Base-by-base conservation (phyloP, 306 rosid genomes). In the Vigna unguiculata region DNA sequence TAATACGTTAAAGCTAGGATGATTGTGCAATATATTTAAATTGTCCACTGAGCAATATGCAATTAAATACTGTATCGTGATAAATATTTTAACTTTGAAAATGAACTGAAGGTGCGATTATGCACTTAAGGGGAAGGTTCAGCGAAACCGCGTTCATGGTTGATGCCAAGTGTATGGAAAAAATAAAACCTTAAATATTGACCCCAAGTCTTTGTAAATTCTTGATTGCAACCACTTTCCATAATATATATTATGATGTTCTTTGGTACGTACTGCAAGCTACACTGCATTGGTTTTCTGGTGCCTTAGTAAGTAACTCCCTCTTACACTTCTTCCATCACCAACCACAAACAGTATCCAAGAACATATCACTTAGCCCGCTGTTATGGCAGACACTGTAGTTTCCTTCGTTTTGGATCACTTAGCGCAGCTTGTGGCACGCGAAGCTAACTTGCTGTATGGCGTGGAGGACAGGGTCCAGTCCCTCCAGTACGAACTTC, bases 361-460 rank as follows among this genome's bases (percentile, higher is more conserved):
- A 58, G 5, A 40, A n/a, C 51, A 17, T 0, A 21, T 13, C 20
- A 9, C 22, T 2, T 49, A 69, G 6, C 25, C 5, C 22, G 28
- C 1, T 41, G 28, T 7, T 30, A 78, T 79, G 83, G 83, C 72
- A 0, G 83, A 71, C 1, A 63, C 49, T 0, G 68, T 61, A 43
- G 41, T 79, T 38, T 3, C 74, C 48, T 80, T 80, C 12, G 45
- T 72, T 20, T 8, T 80, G 34, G 12, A 62, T 9, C 69, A 72
- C 61, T 19, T 80, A 78, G 17, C 78, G 11, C 79, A 53, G 20
- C 40, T 79, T 16, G 17, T 41, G 1, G 38, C 47, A 49, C 7
- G 22, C 3, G 59, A 79, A 71, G 83, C 59, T 8, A 25, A 28
- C 0, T 55, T 79, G 59, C 60, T 79, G 14, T 62, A 1, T 52